phyloP scores from a whole-genome alignment of 371 early-diverging fungal species.

The Rhizopus stolonifer region DNA sequence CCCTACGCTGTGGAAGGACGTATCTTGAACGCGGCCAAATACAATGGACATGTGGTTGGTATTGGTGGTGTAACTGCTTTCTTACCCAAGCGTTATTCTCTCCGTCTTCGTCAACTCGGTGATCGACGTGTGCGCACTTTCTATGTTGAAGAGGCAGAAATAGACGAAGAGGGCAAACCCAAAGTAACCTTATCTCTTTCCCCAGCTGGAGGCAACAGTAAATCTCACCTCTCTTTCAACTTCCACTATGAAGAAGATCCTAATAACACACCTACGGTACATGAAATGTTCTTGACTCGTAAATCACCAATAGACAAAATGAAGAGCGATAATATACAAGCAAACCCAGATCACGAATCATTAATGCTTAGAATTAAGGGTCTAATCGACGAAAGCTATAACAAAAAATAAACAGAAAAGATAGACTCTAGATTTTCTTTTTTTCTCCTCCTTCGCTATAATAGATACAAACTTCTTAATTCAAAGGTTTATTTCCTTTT shows the following conservation, averaged over 20 bases:
- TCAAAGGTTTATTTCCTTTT: constrained; percentile 33
- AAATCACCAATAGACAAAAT: constrained; percentile 10
- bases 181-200: constrained; percentile 42
- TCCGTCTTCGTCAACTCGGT: constrained; percentile 25
- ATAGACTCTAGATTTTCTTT: too few relatives aligned
- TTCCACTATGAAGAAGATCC: constrained; percentile 19
- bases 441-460: too few relatives aligned
- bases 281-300: constrained; percentile 29
- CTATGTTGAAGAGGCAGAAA: constrained; percentile 62
- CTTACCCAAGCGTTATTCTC: constrained; percentile 40
- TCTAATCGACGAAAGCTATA: constrained; percentile 9
- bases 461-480: too few relatives aligned
- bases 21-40: constrained; percentile 47
- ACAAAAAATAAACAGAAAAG: neutral
- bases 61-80: constrained; percentile 69
- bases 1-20: constrained; percentile 63
- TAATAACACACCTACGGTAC: neutral
- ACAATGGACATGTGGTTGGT: constrained; percentile 57
- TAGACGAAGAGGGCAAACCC: constrained; percentile 64
- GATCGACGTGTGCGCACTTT: constrained; percentile 55
- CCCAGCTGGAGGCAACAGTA: constrained; percentile 9
- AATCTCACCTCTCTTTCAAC: constrained; percentile 19
- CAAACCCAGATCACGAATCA: constrained; percentile 22
- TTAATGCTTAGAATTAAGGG: constrained; percentile 23
- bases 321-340: constrained; percentile 5